Evolutionary conservation across 345 rosid genomes (phyloP), one percentile per base, ranked within the genome.

Genomic region (Salix caprea): DNA sequence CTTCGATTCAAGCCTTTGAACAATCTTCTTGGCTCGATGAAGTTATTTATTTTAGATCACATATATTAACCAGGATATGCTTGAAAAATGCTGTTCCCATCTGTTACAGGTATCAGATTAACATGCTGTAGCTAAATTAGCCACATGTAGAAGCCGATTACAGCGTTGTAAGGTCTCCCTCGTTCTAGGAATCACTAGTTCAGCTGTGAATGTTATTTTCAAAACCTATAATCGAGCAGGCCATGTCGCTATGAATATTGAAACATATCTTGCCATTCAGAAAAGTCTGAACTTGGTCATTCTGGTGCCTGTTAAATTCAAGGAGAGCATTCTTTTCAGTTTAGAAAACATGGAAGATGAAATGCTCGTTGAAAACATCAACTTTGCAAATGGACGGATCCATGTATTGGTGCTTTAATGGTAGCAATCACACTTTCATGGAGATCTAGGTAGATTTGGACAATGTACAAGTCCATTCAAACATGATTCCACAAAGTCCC

Each of bases 121-220:
- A 82, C 99, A 96, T 77, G 98, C 93, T 48, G 85, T 91, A 44
- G 86, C 87, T 11, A 96, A 93, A 84, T 76, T 96, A 86, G 94
- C 90, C 58, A 89, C 96, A 1, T 97, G 93, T 81, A 79, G 82
- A 52, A 84, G 79, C 61, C 94, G 98, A 24, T 78, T 88, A 66
- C 91, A 91, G 78, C 89, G 92, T 81, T 91, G 96, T 86, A 91
- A 96, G 98, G 99, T 93, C 77, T 34, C 36, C 36, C 36, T 34
- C 36, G 36, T 34, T 34, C 36, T 34, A 5, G 6, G 36, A 34
- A 34, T 34, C 36, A 34, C 36, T 34, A 34, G 36, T 34, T 4
- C 1, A 34, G 36, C 36, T 4, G 36, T 34, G 36, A 34, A 34
- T 34, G 36, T 34, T 34, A 4, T 34, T 34, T 34, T 34, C 36